These are phyloP conservation scores for Rhodotorula kratochvilovae DNA, from an alignment of 768 basidiomycete species.

Conservation along the genomic window DNA sequence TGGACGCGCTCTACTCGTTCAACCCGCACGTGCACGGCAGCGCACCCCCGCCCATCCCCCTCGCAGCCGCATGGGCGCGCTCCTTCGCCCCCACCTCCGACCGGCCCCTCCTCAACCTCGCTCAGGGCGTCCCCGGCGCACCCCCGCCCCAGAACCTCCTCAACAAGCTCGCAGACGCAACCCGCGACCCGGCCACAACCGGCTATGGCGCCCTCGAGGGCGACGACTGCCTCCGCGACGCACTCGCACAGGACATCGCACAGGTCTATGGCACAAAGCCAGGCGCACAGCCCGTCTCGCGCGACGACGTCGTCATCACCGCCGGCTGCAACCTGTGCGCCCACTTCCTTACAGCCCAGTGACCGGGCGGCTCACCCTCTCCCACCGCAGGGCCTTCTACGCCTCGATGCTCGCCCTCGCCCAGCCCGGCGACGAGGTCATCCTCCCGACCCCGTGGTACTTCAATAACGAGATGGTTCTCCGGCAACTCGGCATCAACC, in stretches of 20 bases:
- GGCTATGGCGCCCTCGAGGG: slow-evolving; percentile 29
- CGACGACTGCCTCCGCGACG: slow-evolving; percentile 9
- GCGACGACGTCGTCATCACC: slow-evolving; percentile 33
- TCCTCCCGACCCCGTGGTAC: slow-evolving; percentile 41
- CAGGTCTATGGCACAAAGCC: slow-evolving; percentile 53
- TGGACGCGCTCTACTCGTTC: background rate
- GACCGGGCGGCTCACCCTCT: background rate
- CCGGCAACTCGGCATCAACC: slow-evolving; percentile 26
- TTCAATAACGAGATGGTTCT: slow-evolving; percentile 30
- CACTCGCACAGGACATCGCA: slow-evolving; percentile 59
- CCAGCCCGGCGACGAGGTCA: slow-evolving; percentile 39
- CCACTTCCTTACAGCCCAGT: background rate
- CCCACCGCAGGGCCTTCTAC: slow-evolving; percentile 38
- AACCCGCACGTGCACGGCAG: background rate
- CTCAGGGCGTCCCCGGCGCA: slow-evolving; percentile 59
- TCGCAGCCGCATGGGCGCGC: slow-evolving; percentile 22
- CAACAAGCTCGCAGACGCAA: slow-evolving; percentile 52
- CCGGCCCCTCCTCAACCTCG: slow-evolving; percentile 31
- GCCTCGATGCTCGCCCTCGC: slow-evolving; percentile 38
- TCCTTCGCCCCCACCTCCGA: slow-evolving; percentile 7
- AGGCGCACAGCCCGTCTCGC: background rate
- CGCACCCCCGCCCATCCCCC: slow-evolving; percentile 31
- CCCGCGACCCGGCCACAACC: slow-evolving; percentile 14
- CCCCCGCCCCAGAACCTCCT: slow-evolving; percentile 60
- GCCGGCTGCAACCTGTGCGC: slow-evolving; percentile 39